phyloP scores from a whole-genome alignment of 345 rosid genomes.

The Eucalyptus polybractea region DNA sequence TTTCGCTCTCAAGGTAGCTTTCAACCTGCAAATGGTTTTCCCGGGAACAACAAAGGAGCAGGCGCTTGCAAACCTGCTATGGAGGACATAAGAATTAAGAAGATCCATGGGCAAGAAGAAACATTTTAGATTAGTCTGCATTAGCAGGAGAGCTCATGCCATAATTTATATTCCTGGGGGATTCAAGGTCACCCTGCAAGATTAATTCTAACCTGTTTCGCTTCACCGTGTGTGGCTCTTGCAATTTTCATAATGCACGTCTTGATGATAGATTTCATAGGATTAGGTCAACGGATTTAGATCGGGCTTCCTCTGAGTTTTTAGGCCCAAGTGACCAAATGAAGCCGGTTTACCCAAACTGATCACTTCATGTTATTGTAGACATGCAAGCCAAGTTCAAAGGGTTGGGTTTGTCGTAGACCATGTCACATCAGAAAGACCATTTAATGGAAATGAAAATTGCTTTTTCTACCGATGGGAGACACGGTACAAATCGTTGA shows the following conservation, averaged over 20 bases:
- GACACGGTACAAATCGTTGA: not conserved
- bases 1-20: not conserved
- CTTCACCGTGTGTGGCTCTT: not conserved
- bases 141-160: not conserved
- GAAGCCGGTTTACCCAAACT: not conserved
- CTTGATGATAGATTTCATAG: not conserved
- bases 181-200: not conserved
- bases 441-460: not conserved
- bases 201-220: not conserved
- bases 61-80: not conserved
- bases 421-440: not conserved
- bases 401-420: not conserved
- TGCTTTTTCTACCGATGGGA: not conserved
- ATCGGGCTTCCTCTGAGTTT: not conserved
- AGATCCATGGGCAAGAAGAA: not conserved
- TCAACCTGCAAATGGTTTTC: not conserved
- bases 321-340: not conserved
- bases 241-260: not conserved
- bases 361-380: not conserved
- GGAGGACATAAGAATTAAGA: not conserved
- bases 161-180: not conserved
- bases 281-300: not conserved
- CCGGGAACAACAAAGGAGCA: not conserved
- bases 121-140: no score
- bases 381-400: not conserved